Conservation (phyloP, 129 eudicot species). For the Artemisia annua region DNA sequence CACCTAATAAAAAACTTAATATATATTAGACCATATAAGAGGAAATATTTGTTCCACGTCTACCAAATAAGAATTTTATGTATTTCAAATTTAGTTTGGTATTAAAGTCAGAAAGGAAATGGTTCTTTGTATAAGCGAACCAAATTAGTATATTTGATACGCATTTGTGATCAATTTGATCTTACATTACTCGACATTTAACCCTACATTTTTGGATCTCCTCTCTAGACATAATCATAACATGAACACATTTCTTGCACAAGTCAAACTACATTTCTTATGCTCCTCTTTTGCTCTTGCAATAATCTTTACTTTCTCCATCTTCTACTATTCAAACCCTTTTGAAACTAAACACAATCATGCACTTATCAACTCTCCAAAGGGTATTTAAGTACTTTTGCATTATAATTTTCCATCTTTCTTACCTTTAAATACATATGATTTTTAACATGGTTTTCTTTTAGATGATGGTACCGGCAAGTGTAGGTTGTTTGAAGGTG, state of each 20-base stretch:
- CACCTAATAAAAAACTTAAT: too few relatives aligned
- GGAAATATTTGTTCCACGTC: too few relatives aligned
- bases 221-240: too few relatives aligned
- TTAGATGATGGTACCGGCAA: not conserved
- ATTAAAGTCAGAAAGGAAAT: too few relatives aligned
- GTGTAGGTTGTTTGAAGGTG: conserved; percentile 30
- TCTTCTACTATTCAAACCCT: conserved; percentile 1
- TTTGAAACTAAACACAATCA: not conserved
- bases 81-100: too few relatives aligned
- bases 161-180: not conserved
- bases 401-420: not conserved
- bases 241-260: not conserved
- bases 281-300: not conserved
- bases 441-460: not conserved
- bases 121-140: too few relatives aligned
- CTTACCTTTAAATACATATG: not conserved
- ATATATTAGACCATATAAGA: too few relatives aligned
- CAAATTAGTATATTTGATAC: not conserved
- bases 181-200: not conserved
- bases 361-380: not conserved
- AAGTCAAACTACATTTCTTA: not conserved
- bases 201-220: not conserved
- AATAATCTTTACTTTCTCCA: not conserved
- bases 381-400: not conserved
- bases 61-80: too few relatives aligned